Evolutionary conservation across 148 eudicot species (phyloP), one percentile per base, ranked within the genome.

Genomic region (Fagopyrum esculentum): DNA sequence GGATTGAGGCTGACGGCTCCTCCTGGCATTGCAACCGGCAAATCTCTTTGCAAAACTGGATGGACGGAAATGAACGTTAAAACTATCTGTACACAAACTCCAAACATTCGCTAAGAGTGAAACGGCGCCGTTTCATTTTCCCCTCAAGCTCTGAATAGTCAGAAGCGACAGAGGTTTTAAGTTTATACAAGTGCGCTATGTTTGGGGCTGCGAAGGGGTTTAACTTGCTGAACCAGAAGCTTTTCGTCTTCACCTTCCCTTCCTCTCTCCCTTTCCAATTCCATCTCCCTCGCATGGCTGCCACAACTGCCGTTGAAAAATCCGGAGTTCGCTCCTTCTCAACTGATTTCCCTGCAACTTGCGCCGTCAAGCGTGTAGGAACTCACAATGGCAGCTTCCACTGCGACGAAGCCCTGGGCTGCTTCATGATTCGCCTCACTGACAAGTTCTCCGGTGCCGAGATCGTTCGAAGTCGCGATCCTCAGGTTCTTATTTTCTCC

Each of bases 301-400:
- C 84, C 54, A 75, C 74, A 52, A 78, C 73, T 52, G 3, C 54
- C 66, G 66, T 19, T 2, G 30, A 10, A n/a, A n/a, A n/a, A 9
- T 11, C 8, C 35, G 74, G 84, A 78, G 86, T 85, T 81, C 81
- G 80, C 55, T 29, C 85, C 55, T 81, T 73, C 84, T 80, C 87
- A 51, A 71, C 88, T 12, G 71, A 50, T 7, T 83, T 85, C 15
- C 77, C 86, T 15, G 19, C 73, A 13, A 49, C 57, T 83, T 19
- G 81, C 55, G 76, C 82, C 4, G 61, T 52, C 0, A 85, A 84
- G 83, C 85, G 87, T 15, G 83, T 91, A 19, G 97, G 96, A 26
- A 89, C 97, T 47, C 98, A 94, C 87, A 88, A 90, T 35, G 98
- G 97, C 6, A 91, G 90, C 86, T 94, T 94, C 82, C 98, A 94